Evolutionary conservation across 2,329 filamentous ascomycete genomes (phyloP), one percentile per base, ranked within the genome.

Genomic region (Aspergillus sojae): DNA sequence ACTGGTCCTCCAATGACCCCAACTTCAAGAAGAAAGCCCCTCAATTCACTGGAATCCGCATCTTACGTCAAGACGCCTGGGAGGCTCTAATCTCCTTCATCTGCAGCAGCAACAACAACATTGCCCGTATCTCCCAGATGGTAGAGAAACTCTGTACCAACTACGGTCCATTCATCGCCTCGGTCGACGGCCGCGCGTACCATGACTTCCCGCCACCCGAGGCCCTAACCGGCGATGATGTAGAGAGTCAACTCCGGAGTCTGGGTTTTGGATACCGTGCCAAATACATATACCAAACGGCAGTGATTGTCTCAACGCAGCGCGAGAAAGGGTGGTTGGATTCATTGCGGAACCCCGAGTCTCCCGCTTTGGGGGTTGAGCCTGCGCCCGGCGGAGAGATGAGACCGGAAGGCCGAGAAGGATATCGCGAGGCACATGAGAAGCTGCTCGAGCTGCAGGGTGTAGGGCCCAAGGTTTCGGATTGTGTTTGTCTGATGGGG

Each of bases 41-140:
- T 0, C 89, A 90, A 61, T 99, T 99, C 76, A 90, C 90, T 0
- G 95, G 96, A 14, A 91, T 99, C 61, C 89, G 95, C 26, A 97
- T 99, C 68, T 81, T 99, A 52, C 92, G 90, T 71, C 95, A 99
- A 80, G 94, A 97, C 81, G 89, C 94, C 1, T 99, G 96, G 95
- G 95, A 99, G 78, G 89, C 95, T 0, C 83, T 99, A 26, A 83
- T 99, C 28, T 90, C 91, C 62, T 99, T 99, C 78, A 99, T 99
- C 67, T 99, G 95, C 84, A 97, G 94, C 79, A 97, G 93, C 79
- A 99, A 99, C 80, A 99, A 99, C 80, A 97, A 99, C 75, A 99
- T 99, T 65, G 86, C 89, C 2, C 88, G 95, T 45, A 99, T 99
- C 75, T 94, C 92, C 5, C 92, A 96, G 78, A 99, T 99, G 95